Evolutionary conservation across 257 asterid species (phyloP).

Genomic region (Solanum lycopersicoides): DNA sequence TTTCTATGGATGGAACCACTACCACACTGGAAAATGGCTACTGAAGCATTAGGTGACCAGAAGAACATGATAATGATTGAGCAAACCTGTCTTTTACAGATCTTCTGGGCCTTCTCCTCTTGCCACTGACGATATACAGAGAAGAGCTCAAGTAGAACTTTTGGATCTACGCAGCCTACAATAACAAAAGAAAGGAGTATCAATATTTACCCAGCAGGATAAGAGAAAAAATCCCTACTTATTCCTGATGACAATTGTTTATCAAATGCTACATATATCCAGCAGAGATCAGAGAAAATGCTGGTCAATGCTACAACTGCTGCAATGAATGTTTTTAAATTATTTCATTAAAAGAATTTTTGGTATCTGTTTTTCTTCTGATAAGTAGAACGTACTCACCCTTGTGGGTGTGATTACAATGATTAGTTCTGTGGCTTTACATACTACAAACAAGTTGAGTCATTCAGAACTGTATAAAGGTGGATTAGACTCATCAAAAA

Average conservation of each 20-base stretch:
- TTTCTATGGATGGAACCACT: background rate
- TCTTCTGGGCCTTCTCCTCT: conserved; percentile 54
- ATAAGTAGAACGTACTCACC: background rate
- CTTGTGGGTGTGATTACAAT: background rate
- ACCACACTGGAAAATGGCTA: background rate
- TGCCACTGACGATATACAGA: conserved; percentile 78
- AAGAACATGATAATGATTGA: background rate
- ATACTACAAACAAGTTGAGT: background rate
- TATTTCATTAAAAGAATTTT: background rate
- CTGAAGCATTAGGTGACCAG: background rate
- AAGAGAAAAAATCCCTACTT: background rate
- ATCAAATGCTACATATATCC: background rate
- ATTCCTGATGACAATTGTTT: background rate
- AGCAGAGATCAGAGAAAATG: background rate
- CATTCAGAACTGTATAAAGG: background rate
- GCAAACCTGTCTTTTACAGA: conserved; percentile 67
- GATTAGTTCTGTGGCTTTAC: background rate
- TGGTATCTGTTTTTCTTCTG: background rate
- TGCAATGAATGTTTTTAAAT: background rate
- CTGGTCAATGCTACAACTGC: background rate
- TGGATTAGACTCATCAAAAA: background rate
- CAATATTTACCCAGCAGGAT: background rate
- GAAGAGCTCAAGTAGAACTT: conserved; percentile 83
- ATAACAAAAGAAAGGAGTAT: conserved; percentile 1
- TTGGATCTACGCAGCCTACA: conserved; percentile 68